Evolutionary conservation across 2,329 filamentous ascomycete genomes (phyloP), one percentile per base, ranked within the genome.

Genomic region (Fusarium xyrophilum): DNA sequence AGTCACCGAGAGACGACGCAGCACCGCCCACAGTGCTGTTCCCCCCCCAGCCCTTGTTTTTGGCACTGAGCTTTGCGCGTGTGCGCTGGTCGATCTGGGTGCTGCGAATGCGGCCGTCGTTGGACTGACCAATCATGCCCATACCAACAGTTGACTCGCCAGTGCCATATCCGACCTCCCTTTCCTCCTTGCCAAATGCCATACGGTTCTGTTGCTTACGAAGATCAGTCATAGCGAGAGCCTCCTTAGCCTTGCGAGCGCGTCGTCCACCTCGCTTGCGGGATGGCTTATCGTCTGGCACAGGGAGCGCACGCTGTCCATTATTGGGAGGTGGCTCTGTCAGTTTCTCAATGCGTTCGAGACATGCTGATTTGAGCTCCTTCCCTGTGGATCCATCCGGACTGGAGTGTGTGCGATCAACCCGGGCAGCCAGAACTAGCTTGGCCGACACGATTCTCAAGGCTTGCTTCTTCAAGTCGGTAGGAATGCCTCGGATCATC

Each of bases 151-250:
- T 97, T 57, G 88, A 88, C 71, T 97, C 93, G 52, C 93, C 93
- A 2, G 88, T 89, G 36, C 93, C 95, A 77, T 96, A 98, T 33
- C 94, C 95, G 2, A 96, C 90, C 79, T 99, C 96, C 73, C 89
- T 90, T 80, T 99, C 96, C 79, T 98, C 95, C 77, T 97, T 96
- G 61, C 94, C 94, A 75, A 99, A 99, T 0, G 90, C 93, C 87
- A 99, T 91, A 56, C 96, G 88, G 81, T 99, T 99, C 80, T 98
- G 96, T 7, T 93, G 93, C 79, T 98, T 97, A 69, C 94, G 90
- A 32, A 99, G 83, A 57, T 99, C 96, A 0, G 96, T 99, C 93
- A 97, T 97, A 63, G 96, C 95, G 10, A 93, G 93, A 7, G 95
- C 94, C 79, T 97, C 96, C 85, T 99, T 99, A 63, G 95, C 95